Percentiles rank a stretch among this genome's conserved stretches.
Conservation (phyloP, 352 stramenopile genomes). For the Phytophthora cactorum region DNA sequence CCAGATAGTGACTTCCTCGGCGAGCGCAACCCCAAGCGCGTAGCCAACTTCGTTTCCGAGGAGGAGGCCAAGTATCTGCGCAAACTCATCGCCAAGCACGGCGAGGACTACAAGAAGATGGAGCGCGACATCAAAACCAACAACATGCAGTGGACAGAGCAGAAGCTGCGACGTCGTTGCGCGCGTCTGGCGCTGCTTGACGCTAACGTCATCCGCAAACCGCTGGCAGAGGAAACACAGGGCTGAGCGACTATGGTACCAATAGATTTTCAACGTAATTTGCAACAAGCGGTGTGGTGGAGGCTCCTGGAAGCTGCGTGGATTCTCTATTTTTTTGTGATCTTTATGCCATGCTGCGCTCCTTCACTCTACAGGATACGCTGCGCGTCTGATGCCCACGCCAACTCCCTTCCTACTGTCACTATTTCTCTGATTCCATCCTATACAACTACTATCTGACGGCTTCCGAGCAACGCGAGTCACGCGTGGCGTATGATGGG, state of each 20-base stretch:
- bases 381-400: slow-evolving; percentile 8
- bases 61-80: slow-evolving; percentile 83
- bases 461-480: slow-evolving; percentile 34
- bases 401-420: slow-evolving; percentile 16
- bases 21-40: slow-evolving; percentile 74
- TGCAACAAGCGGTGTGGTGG: slow-evolving; percentile 15
- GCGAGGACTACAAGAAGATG: slow-evolving; percentile 81
- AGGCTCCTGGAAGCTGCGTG: slow-evolving; percentile 20
- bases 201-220: slow-evolving; percentile 69
- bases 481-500: slow-evolving; percentile 36
- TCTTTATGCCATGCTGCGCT: slow-evolving; percentile 30
- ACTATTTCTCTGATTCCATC: slow-evolving; percentile 14
- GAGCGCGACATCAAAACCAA: slow-evolving; percentile 85
- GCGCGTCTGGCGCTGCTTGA: slow-evolving; percentile 77
- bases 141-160: slow-evolving; percentile 84
- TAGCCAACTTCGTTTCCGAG: slow-evolving; percentile 80
- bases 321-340: slow-evolving; percentile 40
- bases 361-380: slow-evolving; percentile 35
- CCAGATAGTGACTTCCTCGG: slow-evolving; percentile 81
- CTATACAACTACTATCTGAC: slow-evolving; percentile 38
- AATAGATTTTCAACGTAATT: slow-evolving; percentile 35
- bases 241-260: slow-evolving; percentile 24
- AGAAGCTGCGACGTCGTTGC: slow-evolving; percentile 75
- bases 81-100: slow-evolving; percentile 71
- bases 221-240: slow-evolving; percentile 22